Conservation (phyloP, 2,329 filamentous ascomycete genomes). For the Aureobasidium sp. region DNA sequence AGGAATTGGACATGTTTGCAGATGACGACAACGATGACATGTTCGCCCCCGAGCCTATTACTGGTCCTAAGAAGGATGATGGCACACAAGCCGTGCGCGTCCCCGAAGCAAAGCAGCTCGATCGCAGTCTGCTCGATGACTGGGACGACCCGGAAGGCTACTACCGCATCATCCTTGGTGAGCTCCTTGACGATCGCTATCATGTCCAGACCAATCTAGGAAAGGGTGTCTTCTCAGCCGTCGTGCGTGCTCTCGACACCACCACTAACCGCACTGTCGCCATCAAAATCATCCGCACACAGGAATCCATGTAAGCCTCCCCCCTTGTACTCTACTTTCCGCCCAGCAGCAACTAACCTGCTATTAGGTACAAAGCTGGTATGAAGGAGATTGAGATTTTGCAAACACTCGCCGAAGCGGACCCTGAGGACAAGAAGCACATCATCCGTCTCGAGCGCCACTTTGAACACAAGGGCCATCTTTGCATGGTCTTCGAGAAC, state of each 20-base stretch:
- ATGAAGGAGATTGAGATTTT: slow-evolving; percentile 92
- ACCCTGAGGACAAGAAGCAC: slow-evolving; percentile 84
- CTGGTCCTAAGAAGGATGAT: slow-evolving; percentile 27
- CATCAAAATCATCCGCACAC: slow-evolving; percentile 96
- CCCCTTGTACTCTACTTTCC: too few species aligned
- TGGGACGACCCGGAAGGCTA: slow-evolving; percentile 93
- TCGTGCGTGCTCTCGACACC: slow-evolving; percentile 78
- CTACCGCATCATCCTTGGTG: slow-evolving; percentile 88
- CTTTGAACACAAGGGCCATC: slow-evolving; percentile 89
- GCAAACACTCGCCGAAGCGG: slow-evolving; percentile 73
- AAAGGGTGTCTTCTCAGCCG: slow-evolving; percentile 92
- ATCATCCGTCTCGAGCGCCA: slow-evolving; percentile 77
- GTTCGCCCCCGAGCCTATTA: slow-evolving; percentile 71
- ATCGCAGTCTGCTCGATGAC: slow-evolving; percentile 76
- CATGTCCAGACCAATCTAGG: slow-evolving; percentile 81
- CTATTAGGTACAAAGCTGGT: slow-evolving; percentile 62
- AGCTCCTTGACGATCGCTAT: slow-evolving; percentile 81
- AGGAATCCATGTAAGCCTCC: slow-evolving; percentile 62
- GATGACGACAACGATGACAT: slow-evolving; percentile 70
- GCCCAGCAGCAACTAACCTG: background rate
- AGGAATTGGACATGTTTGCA: slow-evolving; percentile 56
- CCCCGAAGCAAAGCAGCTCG: slow-evolving; percentile 47
- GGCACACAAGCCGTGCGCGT: slow-evolving; percentile 39
- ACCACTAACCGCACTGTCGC: slow-evolving; percentile 61
- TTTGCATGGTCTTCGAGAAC: slow-evolving; percentile 97